Evolutionary conservation across 2,329 filamentous ascomycete genomes (phyloP), one percentile per base, ranked within the genome.

Genomic region (Colletotrichum gloeosporioides): DNA sequence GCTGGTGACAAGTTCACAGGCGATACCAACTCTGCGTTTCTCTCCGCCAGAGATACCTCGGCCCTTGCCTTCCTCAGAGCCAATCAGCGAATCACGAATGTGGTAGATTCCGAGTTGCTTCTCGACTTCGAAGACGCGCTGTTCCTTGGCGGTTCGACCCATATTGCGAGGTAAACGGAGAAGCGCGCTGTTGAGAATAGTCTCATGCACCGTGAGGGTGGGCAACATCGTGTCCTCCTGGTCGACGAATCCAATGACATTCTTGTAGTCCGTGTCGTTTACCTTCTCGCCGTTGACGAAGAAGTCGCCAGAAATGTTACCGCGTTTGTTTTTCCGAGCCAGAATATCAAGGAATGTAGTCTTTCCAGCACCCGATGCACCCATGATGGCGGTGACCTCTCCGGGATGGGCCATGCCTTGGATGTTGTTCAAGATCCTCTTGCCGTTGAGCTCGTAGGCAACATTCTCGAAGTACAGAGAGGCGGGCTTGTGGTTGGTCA

Each of bases 331-430:
- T 89, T 99, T 99, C 78, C 96, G 93, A 10, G 97, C 97, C 63
- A 99, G 88, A 75, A 99, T 98, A 82, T 99, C 97, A 61, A 99
- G 88, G 84, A 99, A 99, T 0, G 96, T 98, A 0, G 97, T 99
- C 87, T 99, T 99, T 75, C 97, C 97, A 57, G 97, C 98, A 34
- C 97, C 97, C 1, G 97, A 99, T 9, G 97, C 96, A 73, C 97
- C 97, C 96, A 99, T 99, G 81, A 99, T 98, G 10, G 97, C 97
- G 79, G 96, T 95, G 9, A 99, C 92, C 83, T 99, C 96, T n/a
- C 98, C 98, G 4, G 96, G 96, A 79, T 94, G 94, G n/a, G 96
- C 96, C 57, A 95, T 93, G 63, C 97, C 97, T 78, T 94, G 93
- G 39, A 99, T 94, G 16, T 91, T 92, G 18, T 90, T 90, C 4